Evolutionary conservation across 805 yeast genomes (phyloP).

Genomic region (Yamadazyma kitorensis): DNA sequence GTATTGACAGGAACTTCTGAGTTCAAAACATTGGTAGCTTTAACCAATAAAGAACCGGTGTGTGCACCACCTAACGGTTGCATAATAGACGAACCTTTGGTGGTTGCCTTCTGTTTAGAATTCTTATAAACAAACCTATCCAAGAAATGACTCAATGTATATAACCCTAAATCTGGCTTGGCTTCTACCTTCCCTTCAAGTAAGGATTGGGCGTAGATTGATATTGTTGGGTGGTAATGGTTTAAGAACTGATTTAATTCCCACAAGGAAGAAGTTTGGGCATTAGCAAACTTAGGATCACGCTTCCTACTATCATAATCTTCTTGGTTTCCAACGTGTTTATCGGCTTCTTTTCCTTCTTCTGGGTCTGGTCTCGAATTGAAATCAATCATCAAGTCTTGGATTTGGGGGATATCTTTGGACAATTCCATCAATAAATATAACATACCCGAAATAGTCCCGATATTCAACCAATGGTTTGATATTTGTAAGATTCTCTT

Average conservation of each 20-base stretch:
- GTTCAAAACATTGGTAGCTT: conserved; percentile 46
- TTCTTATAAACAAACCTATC: conserved; percentile 94
- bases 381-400: conserved; percentile 55
- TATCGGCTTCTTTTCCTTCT: conserved; percentile 23
- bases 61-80: conserved; percentile 92
- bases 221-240: conserved; percentile 92
- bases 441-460: conserved; percentile 83
- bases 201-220: conserved; percentile 70
- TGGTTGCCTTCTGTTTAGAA: conserved; percentile 69
- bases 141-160: conserved; percentile 83
- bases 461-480: conserved; percentile 81
- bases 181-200: conserved; percentile 48
- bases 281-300: conserved; percentile 91
- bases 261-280: conserved; percentile 81
- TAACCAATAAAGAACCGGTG: conserved; percentile 66
- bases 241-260: conserved; percentile 69
- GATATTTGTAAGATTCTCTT: conserved; percentile 87
- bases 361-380: conserved; percentile 44
- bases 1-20: conserved; percentile 74
- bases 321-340: conserved; percentile 26
- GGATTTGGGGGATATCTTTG: conserved; percentile 61
- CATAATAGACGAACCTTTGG: conserved; percentile 93
- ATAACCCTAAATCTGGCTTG: conserved; percentile 89
- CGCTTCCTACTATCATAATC: conserved; percentile 81
- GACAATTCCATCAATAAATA: conserved; percentile 68